Percentiles rank a stretch among this genome's conserved stretches.
phyloP scores from a whole-genome alignment of 805 yeast genomes.

The Saccharomycopsis sp. region DNA sequence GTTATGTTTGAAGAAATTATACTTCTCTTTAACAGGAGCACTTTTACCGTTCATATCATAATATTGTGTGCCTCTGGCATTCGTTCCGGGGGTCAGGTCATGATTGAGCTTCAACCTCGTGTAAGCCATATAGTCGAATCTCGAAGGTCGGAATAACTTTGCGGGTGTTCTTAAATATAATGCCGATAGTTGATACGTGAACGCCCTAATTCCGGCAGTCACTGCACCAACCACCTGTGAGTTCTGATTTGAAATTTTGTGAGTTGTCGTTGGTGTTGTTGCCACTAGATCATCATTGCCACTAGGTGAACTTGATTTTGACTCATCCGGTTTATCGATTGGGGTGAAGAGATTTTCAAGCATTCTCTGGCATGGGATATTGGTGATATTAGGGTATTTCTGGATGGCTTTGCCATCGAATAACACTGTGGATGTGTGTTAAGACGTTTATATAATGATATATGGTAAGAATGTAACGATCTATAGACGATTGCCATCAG shows the following conservation, averaged over 20 bases:
- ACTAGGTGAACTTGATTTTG: background rate
- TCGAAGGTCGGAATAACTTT: conserved; percentile 81
- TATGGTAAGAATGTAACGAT: no score
- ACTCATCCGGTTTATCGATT: background rate
- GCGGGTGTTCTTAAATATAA: conserved; percentile 76
- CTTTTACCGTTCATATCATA: background rate
- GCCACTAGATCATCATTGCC: background rate
- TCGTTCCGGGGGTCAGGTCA: conserved; percentile 8
- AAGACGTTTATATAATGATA: no score
- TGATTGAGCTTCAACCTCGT: conserved; percentile 44
- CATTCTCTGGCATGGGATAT: background rate
- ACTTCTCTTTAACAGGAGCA: conserved; percentile 20
- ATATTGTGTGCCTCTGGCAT: background rate
- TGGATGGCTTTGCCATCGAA: background rate
- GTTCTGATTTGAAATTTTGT: conserved; percentile 31
- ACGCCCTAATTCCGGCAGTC: conserved; percentile 81
- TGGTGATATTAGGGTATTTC: background rate
- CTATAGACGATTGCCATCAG: background rate
- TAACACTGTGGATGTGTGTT: no score
- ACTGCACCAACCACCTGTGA: conserved; percentile 64
- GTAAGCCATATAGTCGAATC: conserved; percentile 79
- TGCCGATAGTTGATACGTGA: conserved; percentile 70
- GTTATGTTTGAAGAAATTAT: conserved; percentile 58
- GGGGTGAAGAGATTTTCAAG: background rate
- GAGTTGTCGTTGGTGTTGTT: background rate